phyloP scores from a whole-genome alignment of 768 basidiomycete species.

The Rhodotorula babjevae region DNA sequence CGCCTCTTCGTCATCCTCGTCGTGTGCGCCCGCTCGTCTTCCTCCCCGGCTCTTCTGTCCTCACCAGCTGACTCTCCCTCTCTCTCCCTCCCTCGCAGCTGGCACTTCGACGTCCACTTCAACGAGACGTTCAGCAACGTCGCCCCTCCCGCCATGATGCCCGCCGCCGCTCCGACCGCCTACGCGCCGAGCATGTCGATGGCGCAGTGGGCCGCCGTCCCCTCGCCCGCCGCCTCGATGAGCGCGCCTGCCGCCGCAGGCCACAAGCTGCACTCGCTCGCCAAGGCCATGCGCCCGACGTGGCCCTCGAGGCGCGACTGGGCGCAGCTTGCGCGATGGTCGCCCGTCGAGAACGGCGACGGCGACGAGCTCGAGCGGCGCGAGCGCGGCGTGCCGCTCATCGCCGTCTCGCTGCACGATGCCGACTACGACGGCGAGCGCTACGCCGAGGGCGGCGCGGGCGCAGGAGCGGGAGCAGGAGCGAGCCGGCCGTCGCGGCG shows the following conservation, averaged over 20 bases:
- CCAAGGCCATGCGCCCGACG: too few relatives aligned
- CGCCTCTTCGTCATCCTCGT: slow-evolving; percentile 8
- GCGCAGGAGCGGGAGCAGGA: background rate
- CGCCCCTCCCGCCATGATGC: too few relatives aligned
- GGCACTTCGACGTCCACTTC: slow-evolving; percentile 8
- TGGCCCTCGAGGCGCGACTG: too few relatives aligned
- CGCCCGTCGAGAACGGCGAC: too few relatives aligned
- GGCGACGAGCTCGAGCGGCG: too few relatives aligned
- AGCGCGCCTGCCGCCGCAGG: too few relatives aligned
- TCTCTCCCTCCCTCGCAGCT: background rate
- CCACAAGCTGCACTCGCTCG: background rate
- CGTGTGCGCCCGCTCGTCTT: background rate
- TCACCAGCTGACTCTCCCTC: background rate
- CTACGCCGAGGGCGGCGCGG: background rate
- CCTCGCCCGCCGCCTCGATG: background rate
- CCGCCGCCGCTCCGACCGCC: too few relatives aligned
- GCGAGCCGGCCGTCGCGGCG: too few relatives aligned
- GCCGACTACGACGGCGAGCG: background rate
- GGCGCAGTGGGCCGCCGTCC: background rate
- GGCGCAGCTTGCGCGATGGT: too few relatives aligned
- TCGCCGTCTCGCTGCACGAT: background rate
- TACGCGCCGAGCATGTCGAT: background rate
- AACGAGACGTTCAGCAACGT: background rate
- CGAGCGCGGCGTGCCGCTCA: background rate
- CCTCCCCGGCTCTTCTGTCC: background rate